phyloP scores from a whole-genome alignment of 371 early-diverging fungal genomes.

The Saksenaea vasiformis region DNA sequence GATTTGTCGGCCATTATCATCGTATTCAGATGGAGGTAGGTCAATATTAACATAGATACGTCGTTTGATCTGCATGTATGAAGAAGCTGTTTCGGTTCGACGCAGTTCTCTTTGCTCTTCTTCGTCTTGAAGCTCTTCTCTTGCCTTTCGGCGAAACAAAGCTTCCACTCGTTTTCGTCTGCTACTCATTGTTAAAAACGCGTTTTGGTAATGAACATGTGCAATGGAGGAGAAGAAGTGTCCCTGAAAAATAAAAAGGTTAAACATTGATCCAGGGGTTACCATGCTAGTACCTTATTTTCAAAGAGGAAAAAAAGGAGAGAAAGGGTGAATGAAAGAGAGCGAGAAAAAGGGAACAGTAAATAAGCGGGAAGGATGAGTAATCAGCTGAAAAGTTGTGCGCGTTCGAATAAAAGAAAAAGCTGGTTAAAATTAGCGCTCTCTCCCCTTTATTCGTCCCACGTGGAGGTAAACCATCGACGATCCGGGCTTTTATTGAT shows the following conservation, averaged over 20 bases:
- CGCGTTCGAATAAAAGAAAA: neutral
- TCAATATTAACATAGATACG: constrained; percentile 47
- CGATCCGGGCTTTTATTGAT: neutral
- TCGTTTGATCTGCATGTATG: constrained; percentile 43
- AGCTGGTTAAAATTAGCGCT: neutral
- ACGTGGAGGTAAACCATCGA: neutral
- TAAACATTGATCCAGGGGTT: neutral
- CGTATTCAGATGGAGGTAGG: constrained; percentile 27
- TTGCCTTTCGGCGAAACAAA: constrained; percentile 7
- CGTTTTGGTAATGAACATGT: neutral
- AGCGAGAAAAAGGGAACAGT: neutral
- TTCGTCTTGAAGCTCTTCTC: constrained; percentile 12
- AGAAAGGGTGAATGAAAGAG: neutral
- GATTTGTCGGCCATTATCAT: constrained; percentile 21
- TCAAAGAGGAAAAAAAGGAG: neutral
- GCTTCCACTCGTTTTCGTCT: constrained; percentile 10
- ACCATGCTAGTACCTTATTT: neutral
- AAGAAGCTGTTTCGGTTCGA: constrained; percentile 41
- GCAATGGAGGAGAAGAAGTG: neutral
- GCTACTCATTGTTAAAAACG: neutral
- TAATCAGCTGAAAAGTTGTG: neutral
- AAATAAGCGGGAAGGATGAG: neutral
- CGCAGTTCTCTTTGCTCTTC: constrained; percentile 17
- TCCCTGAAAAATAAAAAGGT: neutral
- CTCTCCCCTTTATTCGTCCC: neutral